Conservation (phyloP, 371 early-diverging fungal species). For the Mucor racemosus region DNA sequence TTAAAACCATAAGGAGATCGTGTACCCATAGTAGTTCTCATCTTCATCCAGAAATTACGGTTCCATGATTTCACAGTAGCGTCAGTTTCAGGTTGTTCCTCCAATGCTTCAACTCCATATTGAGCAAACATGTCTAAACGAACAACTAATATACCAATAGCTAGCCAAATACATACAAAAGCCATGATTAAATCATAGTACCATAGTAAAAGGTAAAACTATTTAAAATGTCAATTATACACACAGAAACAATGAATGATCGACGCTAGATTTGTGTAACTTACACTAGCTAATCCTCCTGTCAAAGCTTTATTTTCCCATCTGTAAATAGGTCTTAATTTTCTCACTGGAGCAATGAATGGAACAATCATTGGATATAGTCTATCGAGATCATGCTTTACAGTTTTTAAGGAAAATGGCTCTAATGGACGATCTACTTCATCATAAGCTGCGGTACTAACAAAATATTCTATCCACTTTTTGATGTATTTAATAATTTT, state of each 20-base stretch:
- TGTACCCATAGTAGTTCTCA: constrained; percentile 18
- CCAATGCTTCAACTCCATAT: constrained; percentile 36
- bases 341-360: constrained; percentile 27
- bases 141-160: constrained; percentile 20
- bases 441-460: constrained; percentile 38
- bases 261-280: constrained; percentile 11
- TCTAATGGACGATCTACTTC: constrained; percentile 39
- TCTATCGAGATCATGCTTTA: constrained; percentile 43
- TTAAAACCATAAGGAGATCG: constrained; percentile 12
- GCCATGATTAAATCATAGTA: constrained; percentile 40
- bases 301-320: constrained; percentile 48
- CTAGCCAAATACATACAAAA: constrained; percentile 18
- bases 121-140: constrained; percentile 36
- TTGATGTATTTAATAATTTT: not conserved
- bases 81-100: constrained; percentile 29
- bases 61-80: constrained; percentile 26
- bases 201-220: constrained; percentile 41
- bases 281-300: constrained; percentile 32
- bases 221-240: not conserved
- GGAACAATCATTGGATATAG: constrained; percentile 37
- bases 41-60: constrained; percentile 18
- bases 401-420: constrained; percentile 40
- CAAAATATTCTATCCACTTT: constrained; percentile 40
- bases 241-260: not conserved
- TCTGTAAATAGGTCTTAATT: constrained; percentile 33